phyloP scores from a whole-genome alignment of 2,329 filamentous ascomycete genomes.

The Hypoxylon rubiginosum region DNA sequence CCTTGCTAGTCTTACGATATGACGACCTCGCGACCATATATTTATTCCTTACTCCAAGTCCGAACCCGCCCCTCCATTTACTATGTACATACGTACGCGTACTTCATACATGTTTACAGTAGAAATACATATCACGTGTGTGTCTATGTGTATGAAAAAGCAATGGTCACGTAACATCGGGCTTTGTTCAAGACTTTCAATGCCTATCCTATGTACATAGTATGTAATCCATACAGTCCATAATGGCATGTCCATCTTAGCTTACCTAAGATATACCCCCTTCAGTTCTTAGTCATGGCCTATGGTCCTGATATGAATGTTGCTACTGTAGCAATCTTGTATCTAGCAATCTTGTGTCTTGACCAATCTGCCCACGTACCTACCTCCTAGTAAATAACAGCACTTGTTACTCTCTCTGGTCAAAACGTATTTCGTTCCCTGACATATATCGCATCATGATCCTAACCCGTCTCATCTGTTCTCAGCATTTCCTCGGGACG shows the following conservation, averaged over 20 bases:
- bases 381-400: too few species aligned
- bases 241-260: background rate
- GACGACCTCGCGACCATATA: background rate
- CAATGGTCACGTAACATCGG: constrained; percentile 8
- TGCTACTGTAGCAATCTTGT: background rate
- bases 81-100: too few species aligned
- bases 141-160: constrained; percentile 18
- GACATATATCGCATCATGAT: background rate
- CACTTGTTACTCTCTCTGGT: background rate
- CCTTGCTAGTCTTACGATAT: constrained; percentile 33
- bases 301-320: background rate
- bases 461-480: background rate
- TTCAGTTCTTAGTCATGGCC: background rate
- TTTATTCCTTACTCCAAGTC: constrained; percentile 26
- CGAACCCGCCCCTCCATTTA: constrained; percentile 16
- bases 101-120: background rate
- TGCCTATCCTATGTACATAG: background rate
- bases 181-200: background rate
- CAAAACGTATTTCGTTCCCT: background rate
- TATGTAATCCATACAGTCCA: too few species aligned
- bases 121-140: constrained; percentile 29
- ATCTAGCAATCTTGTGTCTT: too few species aligned
- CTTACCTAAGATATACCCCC: background rate
- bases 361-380: background rate
- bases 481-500: background rate